Percentiles rank a stretch among this genome's conserved stretches.
phyloP scores from a whole-genome alignment of 139 green algal species.

The Zygnema circumcarinatum region DNA sequence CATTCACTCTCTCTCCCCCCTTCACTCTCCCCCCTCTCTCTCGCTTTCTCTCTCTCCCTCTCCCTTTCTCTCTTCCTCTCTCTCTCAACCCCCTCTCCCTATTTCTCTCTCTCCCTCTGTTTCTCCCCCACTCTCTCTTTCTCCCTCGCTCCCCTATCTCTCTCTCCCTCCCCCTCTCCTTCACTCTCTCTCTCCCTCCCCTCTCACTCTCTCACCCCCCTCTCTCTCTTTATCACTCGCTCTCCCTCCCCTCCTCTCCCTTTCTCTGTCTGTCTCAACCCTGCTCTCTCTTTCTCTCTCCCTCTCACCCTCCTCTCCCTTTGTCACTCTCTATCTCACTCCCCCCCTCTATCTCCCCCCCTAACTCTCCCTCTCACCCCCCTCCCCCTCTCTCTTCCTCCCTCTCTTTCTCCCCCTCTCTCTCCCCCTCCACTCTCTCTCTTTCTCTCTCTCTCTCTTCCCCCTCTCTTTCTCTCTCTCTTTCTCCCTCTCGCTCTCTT shows the following conservation, averaged over 20 bases:
- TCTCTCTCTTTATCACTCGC: neutral
- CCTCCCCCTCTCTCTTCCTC: neutral
- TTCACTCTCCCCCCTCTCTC: neutral
- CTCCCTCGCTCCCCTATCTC: neutral
- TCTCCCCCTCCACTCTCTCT: neutral
- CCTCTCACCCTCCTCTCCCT: neutral
- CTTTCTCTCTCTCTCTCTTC: neutral
- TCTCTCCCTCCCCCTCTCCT: neutral
- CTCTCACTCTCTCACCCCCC: neutral
- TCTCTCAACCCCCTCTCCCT: too few species aligned
- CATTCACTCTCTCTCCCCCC: neutral
- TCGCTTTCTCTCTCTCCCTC: neutral
- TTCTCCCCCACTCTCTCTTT: neutral
- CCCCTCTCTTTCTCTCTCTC: neutral
- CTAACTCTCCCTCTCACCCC: neutral
- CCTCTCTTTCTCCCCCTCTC: neutral
- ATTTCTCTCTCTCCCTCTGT: neutral
- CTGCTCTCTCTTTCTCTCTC: neutral
- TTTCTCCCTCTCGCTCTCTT: conserved; percentile 20
- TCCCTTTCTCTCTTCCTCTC: neutral
- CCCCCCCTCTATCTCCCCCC: neutral
- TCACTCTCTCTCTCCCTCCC: too few species aligned
- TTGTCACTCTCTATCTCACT: neutral
- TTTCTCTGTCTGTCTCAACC: conserved; percentile 21
- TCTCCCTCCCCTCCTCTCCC: neutral